These are phyloP conservation scores for Aspergillus spinulosporus DNA, from an alignment of 2,329 filamentous ascomycete genomes.

Conservation along the genomic window DNA sequence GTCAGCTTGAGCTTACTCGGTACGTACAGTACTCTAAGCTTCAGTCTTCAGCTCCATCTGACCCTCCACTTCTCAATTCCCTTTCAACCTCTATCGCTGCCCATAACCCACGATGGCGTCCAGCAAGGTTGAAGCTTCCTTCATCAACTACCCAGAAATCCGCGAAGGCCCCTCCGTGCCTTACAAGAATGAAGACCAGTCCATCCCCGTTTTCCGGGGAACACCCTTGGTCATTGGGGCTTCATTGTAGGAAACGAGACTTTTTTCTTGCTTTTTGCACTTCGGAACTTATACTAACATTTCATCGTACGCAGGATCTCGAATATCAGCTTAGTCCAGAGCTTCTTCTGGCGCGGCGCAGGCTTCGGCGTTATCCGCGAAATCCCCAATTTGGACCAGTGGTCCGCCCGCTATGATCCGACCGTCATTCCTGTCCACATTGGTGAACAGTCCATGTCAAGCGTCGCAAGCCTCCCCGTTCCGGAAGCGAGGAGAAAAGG, in stretches of 20 bases:
- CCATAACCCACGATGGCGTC: constrained; percentile 24
- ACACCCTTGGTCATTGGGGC: constrained; percentile 61
- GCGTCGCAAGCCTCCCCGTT: constrained; percentile 27
- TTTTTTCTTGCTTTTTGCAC: constrained; percentile 8
- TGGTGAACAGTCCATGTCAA: constrained; percentile 18
- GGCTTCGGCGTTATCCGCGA: constrained; percentile 61
- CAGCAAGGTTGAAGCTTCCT: constrained; percentile 20
- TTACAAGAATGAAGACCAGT: constrained; percentile 53
- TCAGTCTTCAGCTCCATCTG: not conserved
- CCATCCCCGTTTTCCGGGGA: constrained; percentile 71
- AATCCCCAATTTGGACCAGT: constrained; percentile 56
- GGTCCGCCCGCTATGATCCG: constrained; percentile 57
- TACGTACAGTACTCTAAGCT: not conserved
- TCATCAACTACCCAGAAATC: constrained; percentile 41
- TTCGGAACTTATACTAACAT: constrained; percentile 3
- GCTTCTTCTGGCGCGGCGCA: constrained; percentile 69
- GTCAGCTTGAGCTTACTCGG: not conserved
- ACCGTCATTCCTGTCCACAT: constrained; percentile 53
- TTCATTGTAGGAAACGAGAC: constrained; percentile 52
- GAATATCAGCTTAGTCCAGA: constrained; percentile 61
- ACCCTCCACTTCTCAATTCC: not conserved
- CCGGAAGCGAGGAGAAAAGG: constrained; percentile 38
- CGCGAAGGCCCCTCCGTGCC: constrained; percentile 43
- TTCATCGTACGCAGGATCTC: constrained; percentile 52
- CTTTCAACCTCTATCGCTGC: not conserved